Conservation (phyloP, 352 stramenopile species). For the Globisporangium splendens region DNA sequence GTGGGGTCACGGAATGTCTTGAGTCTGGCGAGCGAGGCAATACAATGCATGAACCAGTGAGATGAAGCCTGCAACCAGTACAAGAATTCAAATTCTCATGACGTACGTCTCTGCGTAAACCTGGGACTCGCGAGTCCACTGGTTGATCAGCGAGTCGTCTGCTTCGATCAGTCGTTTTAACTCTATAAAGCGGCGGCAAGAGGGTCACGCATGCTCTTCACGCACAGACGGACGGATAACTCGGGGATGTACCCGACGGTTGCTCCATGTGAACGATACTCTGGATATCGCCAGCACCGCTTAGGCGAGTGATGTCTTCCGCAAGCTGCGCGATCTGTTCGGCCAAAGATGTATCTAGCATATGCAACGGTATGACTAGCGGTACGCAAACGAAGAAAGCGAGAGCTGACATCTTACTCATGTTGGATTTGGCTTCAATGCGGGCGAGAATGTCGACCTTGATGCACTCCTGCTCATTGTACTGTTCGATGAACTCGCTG, state of each 20-base stretch:
- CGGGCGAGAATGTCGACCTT: slow-evolving; percentile 49
- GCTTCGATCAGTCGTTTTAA: slow-evolving; percentile 45
- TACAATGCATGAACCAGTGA: too few species aligned
- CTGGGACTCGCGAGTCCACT: slow-evolving; percentile 41
- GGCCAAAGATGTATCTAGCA: slow-evolving; percentile 38
- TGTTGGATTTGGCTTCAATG: slow-evolving; percentile 47
- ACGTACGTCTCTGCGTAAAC: slow-evolving; percentile 51
- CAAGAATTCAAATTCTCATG: not conserved
- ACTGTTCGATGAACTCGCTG: slow-evolving; percentile 60
- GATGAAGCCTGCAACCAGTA: not conserved
- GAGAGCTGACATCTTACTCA: slow-evolving; percentile 22
- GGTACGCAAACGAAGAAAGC: not conserved
- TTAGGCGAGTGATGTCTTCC: slow-evolving; percentile 53
- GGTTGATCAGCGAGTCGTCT: slow-evolving; percentile 42
- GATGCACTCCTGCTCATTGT: slow-evolving; percentile 51
- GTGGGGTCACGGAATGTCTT: slow-evolving; percentile 52
- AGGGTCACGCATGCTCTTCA: not conserved
- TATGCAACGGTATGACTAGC: not conserved
- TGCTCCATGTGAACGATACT: slow-evolving; percentile 35
- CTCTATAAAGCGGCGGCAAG: slow-evolving; percentile 19
- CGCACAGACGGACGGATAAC: not conserved
- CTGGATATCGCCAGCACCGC: slow-evolving; percentile 37
- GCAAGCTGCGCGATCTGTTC: slow-evolving; percentile 45
- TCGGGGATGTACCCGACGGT: slow-evolving; percentile 27
- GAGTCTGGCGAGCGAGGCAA: slow-evolving; percentile 21